Base-by-base conservation (phyloP, 805 yeast species). In the Candida schatavii region DNA sequence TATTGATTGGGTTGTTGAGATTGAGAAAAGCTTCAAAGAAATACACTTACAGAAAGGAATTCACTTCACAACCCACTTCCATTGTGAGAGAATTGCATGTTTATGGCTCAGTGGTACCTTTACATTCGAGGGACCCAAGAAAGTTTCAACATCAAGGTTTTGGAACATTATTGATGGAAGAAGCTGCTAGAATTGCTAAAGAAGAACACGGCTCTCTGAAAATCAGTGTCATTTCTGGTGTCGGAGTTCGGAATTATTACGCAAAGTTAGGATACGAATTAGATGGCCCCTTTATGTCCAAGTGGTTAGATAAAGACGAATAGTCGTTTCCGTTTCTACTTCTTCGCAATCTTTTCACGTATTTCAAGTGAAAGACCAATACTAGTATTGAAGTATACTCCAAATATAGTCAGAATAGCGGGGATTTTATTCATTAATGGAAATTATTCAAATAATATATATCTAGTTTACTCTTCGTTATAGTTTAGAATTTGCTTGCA, bases 141-240 rank as follows among this genome's bases (percentile, higher is more conserved):
- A 93, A 93, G 64, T 93, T 93, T 72, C 99, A 93, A 69, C 99
- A 93, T 70, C 99, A 93, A 72, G 99, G 99, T 17, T 93, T 91
- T 61, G 99, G 99, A 48, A 91, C 99, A 4, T 72, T 93, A 55
- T 67, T 93, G 39, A 93, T 93, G 99, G 98, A 93, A 64, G 99
- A 93, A 64, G 99, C 99, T 3, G 98, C 88, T 55, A 77, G 97
- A 50, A 93, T 93, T 46, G 93, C 99, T 1, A 76, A 81, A 39
- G 97, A 89, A 55, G 99, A 93, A 61, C 99, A 93, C 61, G 96
- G 97, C 0, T 84, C 96, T 3, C 71, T 75, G 40, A 93, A 93
- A 68, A 85, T 93, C 28, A 81, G 95, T 60, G 99, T 93, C 41
- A 93, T 93, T 52, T 83, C 95, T 26, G 99, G 99, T 51, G 97